Conservation (phyloP, 106 monocot genomes). For the Narthecium ossifragum region DNA sequence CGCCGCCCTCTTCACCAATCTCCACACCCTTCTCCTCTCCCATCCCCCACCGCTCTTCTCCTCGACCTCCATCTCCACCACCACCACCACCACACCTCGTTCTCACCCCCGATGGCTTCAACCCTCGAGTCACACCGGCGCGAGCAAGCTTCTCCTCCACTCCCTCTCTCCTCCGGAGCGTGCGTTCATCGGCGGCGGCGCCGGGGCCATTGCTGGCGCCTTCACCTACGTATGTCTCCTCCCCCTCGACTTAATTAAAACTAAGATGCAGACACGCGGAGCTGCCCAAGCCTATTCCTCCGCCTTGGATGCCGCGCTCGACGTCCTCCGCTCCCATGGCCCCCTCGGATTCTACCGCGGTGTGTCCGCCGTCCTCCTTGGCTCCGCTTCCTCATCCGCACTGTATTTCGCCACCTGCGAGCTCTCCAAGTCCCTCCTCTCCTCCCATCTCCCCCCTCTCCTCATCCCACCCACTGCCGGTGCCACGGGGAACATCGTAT, state of each 20-base stretch:
- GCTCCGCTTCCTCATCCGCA: slow-evolving; percentile 83
- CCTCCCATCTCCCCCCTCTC: slow-evolving; percentile 23
- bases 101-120: slow-evolving; percentile 6
- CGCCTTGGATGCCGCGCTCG: slow-evolving; percentile 51
- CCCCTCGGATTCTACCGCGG: slow-evolving; percentile 88
- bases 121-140: slow-evolving; percentile 4
- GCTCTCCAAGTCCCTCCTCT: slow-evolving; percentile 64
- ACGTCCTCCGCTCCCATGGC: slow-evolving; percentile 67
- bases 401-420: slow-evolving; percentile 96
- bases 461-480: slow-evolving; percentile 60
- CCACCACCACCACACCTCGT: background rate
- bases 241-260: slow-evolving; percentile 93
- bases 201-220: slow-evolving; percentile 86
- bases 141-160: slow-evolving; percentile 18
- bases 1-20: slow-evolving; percentile 24
- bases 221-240: slow-evolving; percentile 94
- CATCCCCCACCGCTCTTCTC: slow-evolving; percentile 6
- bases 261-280: slow-evolving; percentile 75
- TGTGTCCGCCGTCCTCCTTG: slow-evolving; percentile 86
- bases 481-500: slow-evolving; percentile 84
- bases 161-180: slow-evolving; percentile 42
- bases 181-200: slow-evolving; percentile 49
- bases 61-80: slow-evolving; percentile 13
- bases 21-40: slow-evolving; percentile 36
- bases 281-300: slow-evolving; percentile 49